Percentiles rank a stretch among this genome's conserved stretches.
Evolutionary conservation across 805 yeast genomes (phyloP).

Genomic region (Kazachstania africana): DNA sequence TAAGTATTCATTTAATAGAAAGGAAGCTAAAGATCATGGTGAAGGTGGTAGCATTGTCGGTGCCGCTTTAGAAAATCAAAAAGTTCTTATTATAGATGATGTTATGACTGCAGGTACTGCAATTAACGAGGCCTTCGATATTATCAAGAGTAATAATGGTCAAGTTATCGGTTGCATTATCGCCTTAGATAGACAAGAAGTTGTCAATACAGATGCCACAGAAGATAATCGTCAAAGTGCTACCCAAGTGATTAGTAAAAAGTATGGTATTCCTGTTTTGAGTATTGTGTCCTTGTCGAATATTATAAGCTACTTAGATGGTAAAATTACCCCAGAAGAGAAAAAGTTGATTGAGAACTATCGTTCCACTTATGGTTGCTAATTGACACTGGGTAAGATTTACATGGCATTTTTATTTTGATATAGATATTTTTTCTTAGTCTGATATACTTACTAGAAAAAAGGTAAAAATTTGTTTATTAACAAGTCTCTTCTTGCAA

Average conservation of each 20-base stretch:
- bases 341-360: conserved; percentile 47
- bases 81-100: conserved; percentile 82
- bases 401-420: too few species aligned
- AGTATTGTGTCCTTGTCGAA: conserved; percentile 70
- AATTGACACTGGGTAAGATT: too few species aligned
- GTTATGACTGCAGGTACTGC: conserved; percentile 99
- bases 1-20: conserved; percentile 91
- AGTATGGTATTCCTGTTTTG: conserved; percentile 70
- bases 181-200: conserved; percentile 93
- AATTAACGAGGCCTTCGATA: conserved; percentile 81
- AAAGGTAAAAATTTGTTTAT: too few species aligned
- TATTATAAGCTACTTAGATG: conserved; percentile 51
- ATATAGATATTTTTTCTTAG: too few species aligned
- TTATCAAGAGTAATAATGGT: conserved; percentile 62
- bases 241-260: conserved; percentile 63
- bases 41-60: conserved; percentile 97
- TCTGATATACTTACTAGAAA: not conserved
- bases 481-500: too few species aligned
- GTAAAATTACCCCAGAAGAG: conserved; percentile 46
- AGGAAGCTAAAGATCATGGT: conserved; percentile 95
- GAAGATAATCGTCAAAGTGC: conserved; percentile 54
- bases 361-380: conserved; percentile 31
- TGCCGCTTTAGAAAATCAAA: conserved; percentile 55
- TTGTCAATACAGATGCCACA: conserved; percentile 44
- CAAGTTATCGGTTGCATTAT: conserved; percentile 72